Conservation (phyloP, 2,329 filamentous ascomycete species). For the Xylaria digitata region DNA sequence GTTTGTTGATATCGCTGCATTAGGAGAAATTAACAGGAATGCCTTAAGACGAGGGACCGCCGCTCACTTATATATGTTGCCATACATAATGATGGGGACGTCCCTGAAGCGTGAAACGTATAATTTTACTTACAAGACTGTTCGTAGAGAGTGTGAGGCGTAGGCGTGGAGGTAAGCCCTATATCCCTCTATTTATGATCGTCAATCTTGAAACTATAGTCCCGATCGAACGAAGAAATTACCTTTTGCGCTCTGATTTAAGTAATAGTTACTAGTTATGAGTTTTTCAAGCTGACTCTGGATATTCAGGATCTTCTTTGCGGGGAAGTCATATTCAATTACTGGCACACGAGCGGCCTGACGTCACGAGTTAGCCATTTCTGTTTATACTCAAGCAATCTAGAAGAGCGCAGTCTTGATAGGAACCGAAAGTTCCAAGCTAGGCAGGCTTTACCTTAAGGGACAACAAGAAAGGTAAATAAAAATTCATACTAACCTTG, state of each 20-base stretch:
- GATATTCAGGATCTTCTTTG: conserved; percentile 90
- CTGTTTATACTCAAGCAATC: background rate
- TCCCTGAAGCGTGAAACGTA: conserved; percentile 52
- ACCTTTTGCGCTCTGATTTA: conserved; percentile 85
- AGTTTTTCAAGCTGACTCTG: conserved; percentile 93
- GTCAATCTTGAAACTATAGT: conserved; percentile 8
- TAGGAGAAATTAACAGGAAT: conserved; percentile 5
- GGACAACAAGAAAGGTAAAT: background rate
- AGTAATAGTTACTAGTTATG: conserved; percentile 94
- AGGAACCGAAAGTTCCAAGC: background rate
- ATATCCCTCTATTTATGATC: conserved; percentile 40
- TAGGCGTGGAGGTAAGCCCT: conserved; percentile 95
- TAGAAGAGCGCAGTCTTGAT: no score
- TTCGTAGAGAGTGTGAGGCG: conserved; percentile 78
- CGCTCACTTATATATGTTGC: background rate
- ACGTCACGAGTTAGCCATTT: conserved; percentile 3
- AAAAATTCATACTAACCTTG: conserved; percentile 62
- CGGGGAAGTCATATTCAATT: conserved; percentile 94
- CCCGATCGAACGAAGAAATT: conserved; percentile 63
- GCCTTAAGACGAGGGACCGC: background rate
- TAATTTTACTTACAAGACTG: conserved; percentile 86
- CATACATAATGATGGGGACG: background rate
- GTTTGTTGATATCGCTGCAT: conserved; percentile 36
- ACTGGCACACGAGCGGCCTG: conserved; percentile 84
- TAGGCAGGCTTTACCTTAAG: background rate